phyloP scores from a whole-genome alignment of 768 basidiomycete species.

The Russula dissimulans region DNA sequence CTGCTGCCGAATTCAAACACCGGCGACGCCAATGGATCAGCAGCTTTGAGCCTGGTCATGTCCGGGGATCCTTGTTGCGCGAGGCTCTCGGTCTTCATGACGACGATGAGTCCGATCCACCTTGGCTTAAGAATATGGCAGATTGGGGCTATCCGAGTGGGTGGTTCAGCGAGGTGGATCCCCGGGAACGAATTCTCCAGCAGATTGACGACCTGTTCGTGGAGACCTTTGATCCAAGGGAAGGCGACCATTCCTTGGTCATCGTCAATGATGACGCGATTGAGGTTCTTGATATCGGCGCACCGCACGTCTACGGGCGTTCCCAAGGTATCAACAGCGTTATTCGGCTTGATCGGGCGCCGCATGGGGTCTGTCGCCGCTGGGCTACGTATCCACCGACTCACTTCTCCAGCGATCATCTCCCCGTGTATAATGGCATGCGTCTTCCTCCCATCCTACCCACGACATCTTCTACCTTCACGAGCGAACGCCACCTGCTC shows the following conservation, averaged over 20 bases:
- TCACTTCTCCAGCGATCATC: slow-evolving; percentile 47
- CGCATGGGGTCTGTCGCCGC: slow-evolving; percentile 25
- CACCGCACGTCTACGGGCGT: neutral
- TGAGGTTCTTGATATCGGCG: slow-evolving; percentile 11
- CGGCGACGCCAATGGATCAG: slow-evolving; percentile 9
- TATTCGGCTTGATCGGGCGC: neutral
- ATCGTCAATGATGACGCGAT: slow-evolving; percentile 12
- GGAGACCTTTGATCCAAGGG: neutral
- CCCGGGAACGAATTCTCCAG: slow-evolving; percentile 26
- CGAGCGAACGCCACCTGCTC: slow-evolving; percentile 2
- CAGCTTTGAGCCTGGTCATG: slow-evolving; percentile 15
- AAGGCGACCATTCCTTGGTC: slow-evolving; percentile 10
- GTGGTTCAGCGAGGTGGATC: slow-evolving; percentile 7
- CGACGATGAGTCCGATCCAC: slow-evolving; percentile 1
- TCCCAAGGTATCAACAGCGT: neutral
- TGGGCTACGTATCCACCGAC: slow-evolving; percentile 59
- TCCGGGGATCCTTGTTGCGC: slow-evolving; percentile 11
- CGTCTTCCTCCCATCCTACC: slow-evolving; percentile 2
- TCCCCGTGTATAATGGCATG: slow-evolving; percentile 42
- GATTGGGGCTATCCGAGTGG: slow-evolving; percentile 17
- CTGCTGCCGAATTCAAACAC: slow-evolving; percentile 41
- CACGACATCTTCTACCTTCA: neutral
- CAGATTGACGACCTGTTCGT: slow-evolving; percentile 28
- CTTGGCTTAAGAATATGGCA: slow-evolving; percentile 18
- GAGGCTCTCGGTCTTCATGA: slow-evolving; percentile 14